Evolutionary conservation across 306 rosid species (phyloP).

Genomic region (Amphicarpaea edgeworthii): DNA sequence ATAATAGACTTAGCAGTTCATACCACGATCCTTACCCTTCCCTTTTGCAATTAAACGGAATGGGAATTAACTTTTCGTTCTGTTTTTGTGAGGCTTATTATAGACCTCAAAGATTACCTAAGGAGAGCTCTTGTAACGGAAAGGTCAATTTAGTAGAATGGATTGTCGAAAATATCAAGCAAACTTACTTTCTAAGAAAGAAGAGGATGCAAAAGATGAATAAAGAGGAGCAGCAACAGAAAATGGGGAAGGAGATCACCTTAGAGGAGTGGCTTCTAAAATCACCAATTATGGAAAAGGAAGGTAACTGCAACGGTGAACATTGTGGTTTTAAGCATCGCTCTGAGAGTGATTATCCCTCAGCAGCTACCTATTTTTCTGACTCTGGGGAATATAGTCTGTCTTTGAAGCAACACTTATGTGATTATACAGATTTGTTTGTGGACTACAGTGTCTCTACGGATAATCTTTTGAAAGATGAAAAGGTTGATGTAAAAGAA

Average conservation of each 20-base stretch:
- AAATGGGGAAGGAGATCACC: constrained; percentile 34
- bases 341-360: constrained; percentile 41
- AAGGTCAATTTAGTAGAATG: not conserved
- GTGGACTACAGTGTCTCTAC: constrained; percentile 23
- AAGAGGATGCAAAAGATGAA: constrained; percentile 14
- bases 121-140: not conserved
- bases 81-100: constrained; percentile 1
- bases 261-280: constrained; percentile 51
- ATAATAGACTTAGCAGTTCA: constrained; percentile 1
- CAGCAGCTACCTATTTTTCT: constrained; percentile 19
- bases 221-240: constrained; percentile 18
- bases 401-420: constrained; percentile 45
- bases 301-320: constrained; percentile 20
- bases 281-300: constrained; percentile 36
- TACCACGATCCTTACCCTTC: constrained; percentile 25
- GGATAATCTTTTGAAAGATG: constrained; percentile 48
- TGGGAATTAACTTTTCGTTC: constrained; percentile 28
- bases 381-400: constrained; percentile 8
- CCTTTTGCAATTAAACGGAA: constrained; percentile 6
- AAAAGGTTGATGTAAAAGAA: constrained; percentile 45
- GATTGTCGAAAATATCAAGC: constrained; percentile 43
- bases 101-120: constrained; percentile 16
- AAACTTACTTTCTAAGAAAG: constrained; percentile 39
- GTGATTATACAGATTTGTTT: constrained; percentile 6
- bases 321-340: constrained; percentile 28